phyloP scores from a whole-genome alignment of 2,329 filamentous ascomycete genomes.

The Magnaporthales sp. region DNA sequence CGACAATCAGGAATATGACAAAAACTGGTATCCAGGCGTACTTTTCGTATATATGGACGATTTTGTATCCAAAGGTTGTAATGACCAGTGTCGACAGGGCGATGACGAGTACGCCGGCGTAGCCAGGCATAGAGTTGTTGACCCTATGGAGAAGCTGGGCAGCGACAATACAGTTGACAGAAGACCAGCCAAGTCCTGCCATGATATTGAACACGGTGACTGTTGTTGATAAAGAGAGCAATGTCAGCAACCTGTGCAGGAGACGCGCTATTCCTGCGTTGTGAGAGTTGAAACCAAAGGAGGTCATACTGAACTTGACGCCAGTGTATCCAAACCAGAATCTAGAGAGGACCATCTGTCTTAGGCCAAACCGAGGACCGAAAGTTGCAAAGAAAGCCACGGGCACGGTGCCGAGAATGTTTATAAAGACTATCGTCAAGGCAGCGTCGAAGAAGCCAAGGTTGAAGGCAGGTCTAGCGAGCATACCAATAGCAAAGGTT shows the following conservation, averaged over 20 bases:
- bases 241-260: neutral
- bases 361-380: constrained; percentile 48
- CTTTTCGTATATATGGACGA: constrained; percentile 71
- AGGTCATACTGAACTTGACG: constrained; percentile 54
- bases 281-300: neutral
- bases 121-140: constrained; percentile 60
- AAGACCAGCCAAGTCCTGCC: constrained; percentile 66
- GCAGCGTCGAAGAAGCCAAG: constrained; percentile 68
- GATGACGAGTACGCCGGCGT: constrained; percentile 68
- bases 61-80: constrained; percentile 65
- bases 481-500: constrained; percentile 66
- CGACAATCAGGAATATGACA: constrained; percentile 41
- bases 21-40: constrained; percentile 62
- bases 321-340: constrained; percentile 52
- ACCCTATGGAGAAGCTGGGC: constrained; percentile 70
- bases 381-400: constrained; percentile 48
- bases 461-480: constrained; percentile 57
- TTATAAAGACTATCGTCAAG: constrained; percentile 66
- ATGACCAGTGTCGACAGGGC: constrained; percentile 58
- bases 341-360: constrained; percentile 51
- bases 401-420: constrained; percentile 52
- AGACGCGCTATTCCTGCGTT: neutral
- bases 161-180: constrained; percentile 72
- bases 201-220: constrained; percentile 64
- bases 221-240: constrained; percentile 13